phyloP scores from a whole-genome alignment of 2,329 filamentous ascomycete species.

The Diaporthe nobilis region DNA sequence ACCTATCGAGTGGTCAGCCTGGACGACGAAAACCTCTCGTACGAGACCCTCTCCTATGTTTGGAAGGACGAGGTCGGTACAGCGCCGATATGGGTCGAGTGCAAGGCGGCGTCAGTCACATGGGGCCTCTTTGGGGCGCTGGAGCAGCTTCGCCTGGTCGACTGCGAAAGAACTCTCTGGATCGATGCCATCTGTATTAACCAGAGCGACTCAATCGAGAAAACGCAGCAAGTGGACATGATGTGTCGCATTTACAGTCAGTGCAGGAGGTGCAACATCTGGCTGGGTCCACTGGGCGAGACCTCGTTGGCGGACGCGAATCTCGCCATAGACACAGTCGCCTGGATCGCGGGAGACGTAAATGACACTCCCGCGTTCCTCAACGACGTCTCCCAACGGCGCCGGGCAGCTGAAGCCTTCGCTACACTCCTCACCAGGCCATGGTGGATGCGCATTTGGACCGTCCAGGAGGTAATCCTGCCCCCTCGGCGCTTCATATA shows the following conservation, averaged over 20 bases:
- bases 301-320: not conserved
- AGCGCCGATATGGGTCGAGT: not conserved
- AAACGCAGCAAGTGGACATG: not conserved
- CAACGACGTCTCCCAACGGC: not conserved
- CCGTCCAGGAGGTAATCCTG: not conserved
- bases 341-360: not conserved
- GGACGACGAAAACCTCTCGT: not conserved
- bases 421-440: not conserved
- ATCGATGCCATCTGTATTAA: constrained; percentile 15
- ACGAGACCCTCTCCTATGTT: constrained; percentile 3
- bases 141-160: not conserved
- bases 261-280: constrained; percentile 1
- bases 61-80: not conserved
- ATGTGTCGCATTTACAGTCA: constrained; percentile 10
- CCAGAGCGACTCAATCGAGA: not conserved
- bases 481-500: not conserved
- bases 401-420: not conserved
- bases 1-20: not conserved
- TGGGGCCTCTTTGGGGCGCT: constrained; percentile 1
- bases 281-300: not conserved
- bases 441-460: constrained; percentile 1
- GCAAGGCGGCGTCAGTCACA: not conserved
- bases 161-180: not conserved
- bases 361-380: not conserved
- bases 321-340: not conserved